These are phyloP conservation scores for Suillus plorans DNA, from an alignment of 768 basidiomycete genomes.

Conservation along the genomic window DNA sequence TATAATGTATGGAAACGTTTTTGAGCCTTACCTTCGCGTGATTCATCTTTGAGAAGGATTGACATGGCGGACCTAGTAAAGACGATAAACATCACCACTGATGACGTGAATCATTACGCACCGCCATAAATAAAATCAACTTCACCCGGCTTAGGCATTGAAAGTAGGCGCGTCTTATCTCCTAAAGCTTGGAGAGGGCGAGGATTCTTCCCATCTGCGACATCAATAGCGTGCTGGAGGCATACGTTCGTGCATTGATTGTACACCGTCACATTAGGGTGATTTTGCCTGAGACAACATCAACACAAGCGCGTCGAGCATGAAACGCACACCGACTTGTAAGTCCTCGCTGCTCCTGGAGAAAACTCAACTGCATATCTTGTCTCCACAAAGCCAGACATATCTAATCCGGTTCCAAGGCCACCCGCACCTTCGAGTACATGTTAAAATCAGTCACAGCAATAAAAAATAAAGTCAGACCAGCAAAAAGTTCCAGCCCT, in stretches of 20 bases:
- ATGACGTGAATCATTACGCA: conserved; percentile 29
- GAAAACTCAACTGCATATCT: conserved; percentile 70
- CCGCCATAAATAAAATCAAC: conserved; percentile 78
- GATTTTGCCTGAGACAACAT: conserved; percentile 49
- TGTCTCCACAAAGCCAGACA: conserved; percentile 62
- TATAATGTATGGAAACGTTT: not conserved
- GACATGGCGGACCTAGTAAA: conserved; percentile 68
- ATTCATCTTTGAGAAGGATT: conserved; percentile 68
- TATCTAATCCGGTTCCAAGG: conserved; percentile 63
- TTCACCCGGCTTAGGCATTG: conserved; percentile 57
- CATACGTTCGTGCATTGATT: conserved; percentile 63
- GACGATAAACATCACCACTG: not conserved
- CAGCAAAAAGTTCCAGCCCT: conserved; percentile 70
- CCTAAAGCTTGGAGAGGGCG: conserved; percentile 41
- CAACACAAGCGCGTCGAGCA: not conserved
- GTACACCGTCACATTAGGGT: conserved; percentile 58
- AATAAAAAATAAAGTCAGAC: conserved; percentile 33
- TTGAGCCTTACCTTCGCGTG: conserved; percentile 49
- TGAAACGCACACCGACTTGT: conserved; percentile 41
- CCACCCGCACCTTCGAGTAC: conserved; percentile 64
- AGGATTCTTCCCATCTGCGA: conserved; percentile 40
- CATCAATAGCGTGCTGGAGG: conserved; percentile 56
- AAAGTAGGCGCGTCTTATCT: conserved; percentile 35
- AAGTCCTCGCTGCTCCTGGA: conserved; percentile 63
- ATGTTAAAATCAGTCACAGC: not conserved